Base-by-base conservation (phyloP, 306 rosid genomes). In the Macrotyloma uniflorum region DNA sequence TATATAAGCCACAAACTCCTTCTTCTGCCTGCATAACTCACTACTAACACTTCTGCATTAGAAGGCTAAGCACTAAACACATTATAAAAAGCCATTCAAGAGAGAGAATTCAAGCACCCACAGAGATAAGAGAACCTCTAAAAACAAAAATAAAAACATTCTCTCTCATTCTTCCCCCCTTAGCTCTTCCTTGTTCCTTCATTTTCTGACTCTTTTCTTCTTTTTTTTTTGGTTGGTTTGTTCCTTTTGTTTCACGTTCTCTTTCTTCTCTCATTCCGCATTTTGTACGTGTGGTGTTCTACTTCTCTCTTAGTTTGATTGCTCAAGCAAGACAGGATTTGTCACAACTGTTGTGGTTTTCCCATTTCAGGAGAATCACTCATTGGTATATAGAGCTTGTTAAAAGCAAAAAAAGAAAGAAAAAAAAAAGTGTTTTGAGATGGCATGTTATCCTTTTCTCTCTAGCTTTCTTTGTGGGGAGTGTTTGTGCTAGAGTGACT, bases 401-500 rank as follows among this genome's bases (percentile, higher is more conserved):
- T 16, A 61, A 63, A 62, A 63, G 46, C 46, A 33, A 9, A n/a
- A 62, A 32, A 62, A 32, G 55, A 70, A 76, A 81, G 75, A 62
- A 16, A 11, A 16, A 8, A 36, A 64, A 9, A 40, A 47, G 45
- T 73, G 72, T 47, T 53, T 81, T 77, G 65, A 83, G 83, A 88
- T 57, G 20, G 64, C 76, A 61, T 70, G 67, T 50, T 15, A 74
- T 67, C 36, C 66, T 74, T 79, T 61, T 81, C 74, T 76, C 62
- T 57, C 69, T 28, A 20, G 81, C 71, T 83, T 8, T 42, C 72
- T 71, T 69, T 32, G 36, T 87, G 33, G 36, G 61, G 32, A 42
- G 73, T 82, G 89, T 33, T 79, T 79, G 51, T 75, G 79, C 79
- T 30, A 79, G 69, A 71, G 85, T 79, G 33, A 85, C 87, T 86